Base-by-base conservation (phyloP, 352 stramenopile species). In the Phytopythium cucurbitacearum region DNA sequence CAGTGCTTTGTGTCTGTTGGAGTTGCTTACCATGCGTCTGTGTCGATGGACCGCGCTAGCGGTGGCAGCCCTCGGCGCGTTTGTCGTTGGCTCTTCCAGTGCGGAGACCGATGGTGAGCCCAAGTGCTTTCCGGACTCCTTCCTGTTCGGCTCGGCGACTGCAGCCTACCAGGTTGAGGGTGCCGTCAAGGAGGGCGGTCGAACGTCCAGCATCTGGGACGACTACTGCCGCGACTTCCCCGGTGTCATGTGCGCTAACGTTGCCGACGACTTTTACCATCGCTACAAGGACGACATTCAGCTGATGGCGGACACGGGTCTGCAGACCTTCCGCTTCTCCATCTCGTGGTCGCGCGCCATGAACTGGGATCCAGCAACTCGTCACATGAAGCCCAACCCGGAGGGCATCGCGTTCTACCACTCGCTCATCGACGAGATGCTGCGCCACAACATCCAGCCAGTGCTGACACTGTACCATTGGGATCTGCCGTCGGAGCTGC, bases 151-250 rank as follows among this genome's bases (percentile, higher is more conserved):
- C 9, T 69, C 71, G 11, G 86, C 88, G 3, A 96, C 89, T 5
- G 85, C 88, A 1, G 61, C 78, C 7, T 94, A 94, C 67, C 89
- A 98, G 65, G 86, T 97, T 21, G 94, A 98, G 80, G 94, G 90
- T 12, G 91, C 70, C 1, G 63, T 60, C 15, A 66, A 91, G 16
- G 71, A 85, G 43, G 83, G 71, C 35, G 86, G 85, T n/a, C 67
- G 86, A 7, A 89, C 83, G 16, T 43, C 62, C 35, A 82, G 69
- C 62, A 97, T 98, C 55, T 98, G 92, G 92, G 92, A 98, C 76
- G 80, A 76, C 38, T 98, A 88, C 60, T 87, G 73, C 41, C 63
- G 68, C 32, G 70, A 72, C 28, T 85, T 68, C 1, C 62, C 73
- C 15, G 64, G 91, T 49, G 59, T 71, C 10, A 67, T 92, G 46